phyloP scores from a whole-genome alignment of 139 green algal genomes.

The Desmodesmus armatus region DNA sequence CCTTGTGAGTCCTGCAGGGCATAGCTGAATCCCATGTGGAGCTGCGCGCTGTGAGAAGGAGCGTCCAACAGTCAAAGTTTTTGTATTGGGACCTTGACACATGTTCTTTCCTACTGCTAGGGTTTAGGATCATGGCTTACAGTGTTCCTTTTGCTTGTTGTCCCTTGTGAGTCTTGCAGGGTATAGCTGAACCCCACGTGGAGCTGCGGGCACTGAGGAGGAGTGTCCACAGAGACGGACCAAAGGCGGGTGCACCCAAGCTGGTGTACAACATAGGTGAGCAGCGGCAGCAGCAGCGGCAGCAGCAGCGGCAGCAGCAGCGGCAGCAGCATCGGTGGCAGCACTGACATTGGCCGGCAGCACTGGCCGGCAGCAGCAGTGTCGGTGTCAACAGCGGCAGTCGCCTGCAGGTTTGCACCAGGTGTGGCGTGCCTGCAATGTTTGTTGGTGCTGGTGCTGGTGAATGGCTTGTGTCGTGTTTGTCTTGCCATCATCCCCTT shows the following conservation, averaged over 20 bases:
- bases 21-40: slow-evolving; percentile 7
- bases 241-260: slow-evolving; percentile 17
- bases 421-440: no score
- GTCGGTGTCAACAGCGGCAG: no score
- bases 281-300: not conserved
- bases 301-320: not conserved
- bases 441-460: not conserved
- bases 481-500: slow-evolving; percentile 26
- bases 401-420: no score
- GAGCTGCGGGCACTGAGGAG: slow-evolving; percentile 41
- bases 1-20: slow-evolving; percentile 38
- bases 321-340: not conserved
- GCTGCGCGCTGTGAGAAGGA: slow-evolving; percentile 39
- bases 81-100: no score
- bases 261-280: slow-evolving; percentile 63
- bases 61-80: no score
- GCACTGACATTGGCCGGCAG: no score
- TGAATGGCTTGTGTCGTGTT: not conserved
- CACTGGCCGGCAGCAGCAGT: no score
- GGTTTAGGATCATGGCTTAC: no score
- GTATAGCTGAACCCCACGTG: slow-evolving; percentile 1
- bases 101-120: no score
- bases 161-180: slow-evolving; percentile 39
- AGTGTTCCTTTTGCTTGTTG: no score
- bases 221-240: slow-evolving; percentile 55